Evolutionary conservation across 257 asterid genomes (phyloP).

Genomic region (Avicennia marina): DNA sequence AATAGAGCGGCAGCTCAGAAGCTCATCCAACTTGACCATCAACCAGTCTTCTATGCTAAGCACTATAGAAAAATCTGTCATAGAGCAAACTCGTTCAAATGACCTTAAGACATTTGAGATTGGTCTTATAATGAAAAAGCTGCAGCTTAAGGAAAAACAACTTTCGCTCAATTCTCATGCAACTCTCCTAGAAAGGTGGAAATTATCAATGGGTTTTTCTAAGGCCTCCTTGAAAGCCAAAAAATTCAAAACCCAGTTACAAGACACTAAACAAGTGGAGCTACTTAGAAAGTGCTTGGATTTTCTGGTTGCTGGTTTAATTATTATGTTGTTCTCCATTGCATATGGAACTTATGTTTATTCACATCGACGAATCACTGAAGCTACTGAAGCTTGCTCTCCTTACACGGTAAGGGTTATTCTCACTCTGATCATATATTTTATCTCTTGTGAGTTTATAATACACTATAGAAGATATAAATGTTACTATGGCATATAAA

Average conservation of each 20-base stretch:
- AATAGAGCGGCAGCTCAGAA: slow-evolving; percentile 29
- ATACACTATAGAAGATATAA: too few relatives aligned
- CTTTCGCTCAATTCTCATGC: slow-evolving; percentile 46
- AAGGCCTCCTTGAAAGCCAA: slow-evolving; percentile 63
- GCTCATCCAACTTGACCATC: slow-evolving; percentile 18
- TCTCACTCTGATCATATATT: background rate
- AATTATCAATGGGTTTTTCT: slow-evolving; percentile 80
- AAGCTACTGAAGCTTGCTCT: slow-evolving; percentile 74
- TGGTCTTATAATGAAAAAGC: slow-evolving; percentile 50
- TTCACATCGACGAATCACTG: slow-evolving; percentile 69
- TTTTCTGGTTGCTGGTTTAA: slow-evolving; percentile 70
- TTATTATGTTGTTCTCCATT: slow-evolving; percentile 61
- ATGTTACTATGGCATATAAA: too few relatives aligned
- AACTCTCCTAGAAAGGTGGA: slow-evolving; percentile 64
- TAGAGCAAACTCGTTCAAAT: slow-evolving; percentile 84
- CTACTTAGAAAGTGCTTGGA: slow-evolving; percentile 70
- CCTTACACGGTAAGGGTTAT: slow-evolving; percentile 40
- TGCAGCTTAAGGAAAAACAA: slow-evolving; percentile 70
- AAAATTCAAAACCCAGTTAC: slow-evolving; percentile 75
- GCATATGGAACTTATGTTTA: slow-evolving; percentile 67
- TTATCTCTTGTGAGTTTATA: background rate
- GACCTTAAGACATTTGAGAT: slow-evolving; percentile 72
- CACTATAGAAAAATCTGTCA: slow-evolving; percentile 59
- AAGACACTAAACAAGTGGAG: slow-evolving; percentile 66
- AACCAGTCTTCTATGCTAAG: slow-evolving; percentile 31